phyloP scores from a whole-genome alignment of 2,329 filamentous ascomycete genomes.

The Xylaria sp. region DNA sequence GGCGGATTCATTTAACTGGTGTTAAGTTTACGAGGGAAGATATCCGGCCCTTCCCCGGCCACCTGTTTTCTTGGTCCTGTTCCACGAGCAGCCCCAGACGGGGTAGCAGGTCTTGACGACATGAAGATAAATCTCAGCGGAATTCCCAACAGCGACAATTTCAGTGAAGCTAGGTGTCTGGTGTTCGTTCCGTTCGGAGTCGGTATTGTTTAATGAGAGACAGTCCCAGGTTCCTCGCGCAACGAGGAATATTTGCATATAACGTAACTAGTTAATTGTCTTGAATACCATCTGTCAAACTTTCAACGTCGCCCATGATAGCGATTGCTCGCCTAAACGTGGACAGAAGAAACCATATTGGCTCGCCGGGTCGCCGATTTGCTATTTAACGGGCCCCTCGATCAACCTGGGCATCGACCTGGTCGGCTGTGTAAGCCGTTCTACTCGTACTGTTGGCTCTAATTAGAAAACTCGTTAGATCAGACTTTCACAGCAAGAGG shows the following conservation, averaged over 20 bases:
- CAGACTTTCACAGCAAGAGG: not conserved
- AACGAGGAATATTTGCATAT: no score
- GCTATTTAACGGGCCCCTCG: not conserved
- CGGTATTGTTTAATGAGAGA: no score
- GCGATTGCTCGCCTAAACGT: not conserved
- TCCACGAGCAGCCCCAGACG: not conserved
- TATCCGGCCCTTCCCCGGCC: slow-evolving; percentile 18
- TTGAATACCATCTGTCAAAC: not conserved
- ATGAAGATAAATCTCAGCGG: not conserved
- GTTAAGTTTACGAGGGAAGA: slow-evolving; percentile 19
- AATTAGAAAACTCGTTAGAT: not conserved
- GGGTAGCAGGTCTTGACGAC: not conserved
- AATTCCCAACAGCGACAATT: not conserved
- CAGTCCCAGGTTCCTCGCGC: no score
- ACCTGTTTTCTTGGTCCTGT: slow-evolving; percentile 1
- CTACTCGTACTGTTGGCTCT: not conserved
- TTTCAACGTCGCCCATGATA: not conserved
- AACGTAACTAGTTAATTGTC: no score
- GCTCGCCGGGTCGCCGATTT: not conserved
- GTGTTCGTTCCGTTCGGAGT: not conserved
- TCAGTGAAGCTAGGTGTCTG: slow-evolving; percentile 6
- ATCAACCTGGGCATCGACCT: not conserved
- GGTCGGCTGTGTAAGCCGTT: not conserved
- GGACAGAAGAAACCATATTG: not conserved
- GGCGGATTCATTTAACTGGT: not conserved